phyloP scores from a whole-genome alignment of 768 basidiomycete genomes.

The Tylopilus vinaceipallidus region DNA sequence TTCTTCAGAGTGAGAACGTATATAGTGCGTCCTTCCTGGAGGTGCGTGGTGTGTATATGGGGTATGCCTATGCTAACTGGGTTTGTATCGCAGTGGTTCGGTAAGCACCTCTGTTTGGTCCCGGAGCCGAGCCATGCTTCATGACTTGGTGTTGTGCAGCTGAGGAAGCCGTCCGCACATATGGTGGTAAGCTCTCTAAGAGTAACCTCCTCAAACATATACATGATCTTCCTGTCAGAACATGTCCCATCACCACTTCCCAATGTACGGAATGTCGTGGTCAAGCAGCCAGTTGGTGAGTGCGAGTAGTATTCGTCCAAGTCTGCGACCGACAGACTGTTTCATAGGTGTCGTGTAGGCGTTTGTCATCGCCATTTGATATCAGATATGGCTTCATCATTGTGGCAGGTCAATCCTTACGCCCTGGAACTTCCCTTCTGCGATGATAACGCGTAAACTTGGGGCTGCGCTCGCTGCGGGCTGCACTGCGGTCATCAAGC shows the following conservation, averaged over 20 bases:
- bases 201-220: background rate
- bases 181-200: conserved; percentile 62
- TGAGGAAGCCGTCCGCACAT: conserved; percentile 88
- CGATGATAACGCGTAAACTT: conserved; percentile 91
- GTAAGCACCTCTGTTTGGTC: conserved; percentile 36
- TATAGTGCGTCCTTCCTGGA: conserved; percentile 88
- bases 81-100: conserved; percentile 64
- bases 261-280: conserved; percentile 76
- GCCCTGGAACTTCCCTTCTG: conserved; percentile 94
- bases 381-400: conserved; percentile 3
- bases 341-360: conserved; percentile 47
- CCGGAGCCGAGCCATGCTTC: background rate
- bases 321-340: background rate
- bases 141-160: conserved; percentile 44
- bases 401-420: conserved; percentile 66
- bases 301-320: conserved; percentile 38
- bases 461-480: conserved; percentile 91
- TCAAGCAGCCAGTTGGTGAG: conserved; percentile 90
- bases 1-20: conserved; percentile 65
- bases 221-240: conserved; percentile 42
- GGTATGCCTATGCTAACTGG: conserved; percentile 1
- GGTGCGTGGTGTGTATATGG: conserved; percentile 39
- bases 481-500: conserved; percentile 95
- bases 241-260: conserved; percentile 76
- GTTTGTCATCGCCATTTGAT: background rate